phyloP scores from a whole-genome alignment of 768 basidiomycete genomes.

The Mycena olivaceomarginata region DNA sequence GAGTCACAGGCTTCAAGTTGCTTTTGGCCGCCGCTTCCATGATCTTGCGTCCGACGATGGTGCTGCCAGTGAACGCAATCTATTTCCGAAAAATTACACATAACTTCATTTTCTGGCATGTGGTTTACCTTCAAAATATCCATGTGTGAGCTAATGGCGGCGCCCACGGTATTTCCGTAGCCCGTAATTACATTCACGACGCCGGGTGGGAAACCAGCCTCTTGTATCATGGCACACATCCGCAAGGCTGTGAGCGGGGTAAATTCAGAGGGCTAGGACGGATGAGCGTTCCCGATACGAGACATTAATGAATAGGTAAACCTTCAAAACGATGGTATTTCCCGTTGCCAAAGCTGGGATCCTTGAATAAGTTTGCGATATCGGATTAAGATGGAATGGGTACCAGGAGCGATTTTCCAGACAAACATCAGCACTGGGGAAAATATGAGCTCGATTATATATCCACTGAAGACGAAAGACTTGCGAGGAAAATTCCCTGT shows the following conservation, averaged over 20 bases:
- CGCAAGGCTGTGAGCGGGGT: slow-evolving; percentile 83
- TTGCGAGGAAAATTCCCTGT: slow-evolving; percentile 80
- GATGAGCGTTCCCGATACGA: not conserved
- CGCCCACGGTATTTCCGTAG: slow-evolving; percentile 81
- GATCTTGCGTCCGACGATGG: slow-evolving; percentile 77
- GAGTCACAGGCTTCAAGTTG: slow-evolving; percentile 82
- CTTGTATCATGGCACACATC: slow-evolving; percentile 72
- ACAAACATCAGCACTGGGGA: slow-evolving; percentile 73
- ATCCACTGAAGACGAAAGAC: slow-evolving; percentile 25
- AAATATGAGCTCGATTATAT: not conserved
- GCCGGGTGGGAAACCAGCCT: slow-evolving; percentile 89
- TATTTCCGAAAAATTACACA: slow-evolving; percentile 43
- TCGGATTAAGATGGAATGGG: not conserved
- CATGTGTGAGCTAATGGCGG: slow-evolving; percentile 82
- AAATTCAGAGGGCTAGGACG: slow-evolving; percentile 78
- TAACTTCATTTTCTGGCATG: not conserved
- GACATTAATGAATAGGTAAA: slow-evolving; percentile 15
- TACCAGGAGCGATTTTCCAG: slow-evolving; percentile 88
- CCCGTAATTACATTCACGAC: slow-evolving; percentile 88
- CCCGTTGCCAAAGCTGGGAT: slow-evolving; percentile 85
- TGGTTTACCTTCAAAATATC: slow-evolving; percentile 77
- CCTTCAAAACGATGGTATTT: slow-evolving; percentile 84
- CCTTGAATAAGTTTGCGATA: not conserved
- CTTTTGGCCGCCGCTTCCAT: slow-evolving; percentile 77
- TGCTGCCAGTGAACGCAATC: slow-evolving; percentile 85